Base-by-base conservation (phyloP, 2,329 filamentous ascomycete genomes). In the Aspergillus sergii region DNA sequence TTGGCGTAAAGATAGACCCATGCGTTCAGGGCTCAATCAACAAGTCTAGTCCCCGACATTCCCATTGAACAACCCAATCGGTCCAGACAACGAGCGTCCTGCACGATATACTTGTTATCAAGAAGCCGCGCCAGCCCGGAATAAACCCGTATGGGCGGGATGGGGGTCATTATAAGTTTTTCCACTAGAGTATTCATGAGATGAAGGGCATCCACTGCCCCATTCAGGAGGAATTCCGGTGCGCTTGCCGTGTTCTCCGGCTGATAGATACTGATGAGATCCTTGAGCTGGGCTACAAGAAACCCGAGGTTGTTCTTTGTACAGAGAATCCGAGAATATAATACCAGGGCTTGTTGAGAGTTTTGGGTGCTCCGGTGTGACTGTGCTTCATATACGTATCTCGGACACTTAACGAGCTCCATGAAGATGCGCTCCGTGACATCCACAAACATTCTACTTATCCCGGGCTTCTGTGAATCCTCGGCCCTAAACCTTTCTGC, bases 401-500 rank as follows among this genome's bases (percentile, higher is more conserved):
- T 26, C 10, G 51, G 51, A 39, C 36, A 39, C 51, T 39, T 55
- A 4, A 55, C 51, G 16, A 55, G 32, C 32, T 55, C 51, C 51
- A 26, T 36, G 23, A 55, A 28, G 28, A 51, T 32, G n/a, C 28
- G 19, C 16, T 51, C 48, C 30, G 28, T 51, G 28, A 51, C 19
- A 16, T 51, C 28, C 28, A 34, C 48, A 21, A 51, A 51, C 9
- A 11, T 11, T 3, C 28, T 7, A 19, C 14, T 7, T 8, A 39
- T 14, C 8, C 51, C 34, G 11, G 9, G n/a, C 23, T 55, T 55
- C 32, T 39, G 48, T 32, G 51, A 39, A 34, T 75, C 73, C 39
- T 75, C 73, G 1, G 50, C 50, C 58, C 68, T 69, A n/a, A 73
- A 45, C 43, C 65, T 60, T 26, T 48, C n/a, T 21, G 74, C 65